Base-by-base conservation (phyloP, 805 yeast genomes). In the Teunomyces gatunensis region DNA sequence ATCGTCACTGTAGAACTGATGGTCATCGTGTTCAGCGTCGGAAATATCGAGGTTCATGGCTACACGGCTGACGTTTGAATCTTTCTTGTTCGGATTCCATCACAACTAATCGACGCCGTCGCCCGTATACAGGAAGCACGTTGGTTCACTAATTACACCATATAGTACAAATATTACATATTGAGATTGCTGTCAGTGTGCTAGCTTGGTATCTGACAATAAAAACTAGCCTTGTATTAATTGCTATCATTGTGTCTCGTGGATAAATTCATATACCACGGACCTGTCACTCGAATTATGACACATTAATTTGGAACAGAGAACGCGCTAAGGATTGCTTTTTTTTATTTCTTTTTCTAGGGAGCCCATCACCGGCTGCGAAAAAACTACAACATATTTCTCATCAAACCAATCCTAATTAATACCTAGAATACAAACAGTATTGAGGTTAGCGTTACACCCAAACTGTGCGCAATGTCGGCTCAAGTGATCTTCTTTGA, bases 1-100 rank as follows among this genome's bases (percentile, higher is more conserved):
- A 33, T 68, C 75, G 42, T 57, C 63, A 32, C 47, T 43, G 10
- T 48, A 44, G 45, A 39, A 48, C 12, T 44, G 42, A 42, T 39
- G 48, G 28, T 33, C 47, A 23, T 41, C 47, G 25, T 39, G 46
- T 12, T 32, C 34, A 5, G 39, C 47, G 21, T 43, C 47, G 17
- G 45, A 44, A 23, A 37, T 44, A 15, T 46, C 48, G 32, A 46
- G 37, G n/a, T 46, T 43, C 40, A 37, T 37, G 15, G 18, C 15
- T 21, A 20, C 4, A 35, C 39, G 27, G 39, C 39, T 37, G 40
- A 27, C 5, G 5, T n/a, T n/a, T 23, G 6, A 23, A 3, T 20
- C 12, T 23, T 23, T 9, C 12, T 4, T 9, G 11, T 9, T 10
- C 15, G 17, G 40, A 35, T 35, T 35, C 21, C 17, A 20, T 1